A percentile compares a stretch with the other conserved stretches of the same genome.
Conservation (phyloP, 1,284 basidiomycete species). For the Coriolopsis trogii region DNA sequence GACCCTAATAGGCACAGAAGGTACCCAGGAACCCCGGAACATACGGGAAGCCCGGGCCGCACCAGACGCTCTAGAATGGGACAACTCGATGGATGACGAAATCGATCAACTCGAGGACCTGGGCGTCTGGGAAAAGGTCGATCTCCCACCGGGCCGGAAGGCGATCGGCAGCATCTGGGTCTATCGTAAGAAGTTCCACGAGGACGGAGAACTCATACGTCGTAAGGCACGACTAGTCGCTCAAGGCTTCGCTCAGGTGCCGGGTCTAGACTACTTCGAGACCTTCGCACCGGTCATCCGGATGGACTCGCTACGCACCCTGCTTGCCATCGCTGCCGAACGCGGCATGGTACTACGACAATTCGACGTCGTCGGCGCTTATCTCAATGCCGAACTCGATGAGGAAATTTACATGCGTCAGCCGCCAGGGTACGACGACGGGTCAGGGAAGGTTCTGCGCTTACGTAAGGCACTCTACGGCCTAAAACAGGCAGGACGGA, state of each 20-base stretch:
- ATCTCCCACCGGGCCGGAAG: conserved; percentile 24
- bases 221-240: conserved; percentile 45
- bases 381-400: conserved; percentile 39
- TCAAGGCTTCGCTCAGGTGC: conserved; percentile 42
- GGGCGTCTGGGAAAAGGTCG: conserved; percentile 18
- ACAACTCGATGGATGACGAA: conserved; percentile 13
- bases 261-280: conserved; percentile 41
- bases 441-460: not conserved
- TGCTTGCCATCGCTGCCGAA: conserved; percentile 38
- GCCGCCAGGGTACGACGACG: conserved; percentile 29
- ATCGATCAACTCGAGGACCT: conserved; percentile 19
- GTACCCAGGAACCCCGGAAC: no score
- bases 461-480: conserved; percentile 27
- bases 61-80: conserved; percentile 22
- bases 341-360: conserved; percentile 37
- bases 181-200: conserved; percentile 32
- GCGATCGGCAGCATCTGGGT: no score
- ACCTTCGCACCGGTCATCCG: conserved; percentile 36
- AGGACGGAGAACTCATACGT: conserved; percentile 31
- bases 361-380: conserved; percentile 45
- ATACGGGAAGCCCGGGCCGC: no score
- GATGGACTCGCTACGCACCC: conserved; percentile 29
- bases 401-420: conserved; percentile 38
- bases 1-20: no score
- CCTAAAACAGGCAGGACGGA: conserved; percentile 27